Conservation (phyloP, 495 filamentous ascomycete species). For the Usnea hakonensis region DNA sequence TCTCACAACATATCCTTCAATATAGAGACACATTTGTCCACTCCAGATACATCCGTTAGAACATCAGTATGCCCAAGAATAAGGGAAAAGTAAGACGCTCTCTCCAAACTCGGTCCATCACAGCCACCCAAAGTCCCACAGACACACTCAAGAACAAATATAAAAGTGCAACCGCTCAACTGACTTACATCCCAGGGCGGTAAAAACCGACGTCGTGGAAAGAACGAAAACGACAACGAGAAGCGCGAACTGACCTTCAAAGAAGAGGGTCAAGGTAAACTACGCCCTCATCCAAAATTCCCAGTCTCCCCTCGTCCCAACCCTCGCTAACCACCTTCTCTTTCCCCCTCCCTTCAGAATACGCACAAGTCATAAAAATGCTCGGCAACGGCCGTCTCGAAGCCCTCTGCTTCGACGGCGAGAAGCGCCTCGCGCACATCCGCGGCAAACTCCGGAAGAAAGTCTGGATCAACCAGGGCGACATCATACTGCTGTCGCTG, state of each 20-base stretch:
- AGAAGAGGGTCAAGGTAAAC: constrained; percentile 90
- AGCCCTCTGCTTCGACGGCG: constrained; percentile 94
- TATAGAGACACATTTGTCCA: not conserved
- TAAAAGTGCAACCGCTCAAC: not conserved
- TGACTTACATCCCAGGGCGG: constrained; percentile 57
- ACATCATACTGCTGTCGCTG: constrained; percentile 94
- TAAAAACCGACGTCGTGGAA: constrained; percentile 96
- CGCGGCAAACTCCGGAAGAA: constrained; percentile 98
- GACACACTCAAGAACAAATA: not conserved
- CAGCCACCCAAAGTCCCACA: not conserved
- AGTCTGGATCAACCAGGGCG: constrained; percentile 96
- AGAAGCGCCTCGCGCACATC: constrained; percentile 75
- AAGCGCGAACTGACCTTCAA: constrained; percentile 99
- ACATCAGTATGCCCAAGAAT: constrained; percentile 86
- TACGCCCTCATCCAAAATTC: constrained; percentile 4
- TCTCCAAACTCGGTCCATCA: constrained; percentile 22
- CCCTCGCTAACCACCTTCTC: not conserved
- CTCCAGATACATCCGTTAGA: constrained; percentile 4
- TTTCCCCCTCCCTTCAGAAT: constrained; percentile 51
- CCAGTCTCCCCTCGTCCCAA: not conserved
- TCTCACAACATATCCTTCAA: not conserved
- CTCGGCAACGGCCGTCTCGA: constrained; percentile 95
- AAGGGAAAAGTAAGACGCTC: constrained; percentile 79
- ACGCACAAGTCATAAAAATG: constrained; percentile 98
- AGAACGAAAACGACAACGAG: constrained; percentile 99